Percentiles rank a stretch among this genome's conserved stretches.
phyloP scores from a whole-genome alignment of 495 filamentous ascomycete species.

The Aspergillus kassunensis region DNA sequence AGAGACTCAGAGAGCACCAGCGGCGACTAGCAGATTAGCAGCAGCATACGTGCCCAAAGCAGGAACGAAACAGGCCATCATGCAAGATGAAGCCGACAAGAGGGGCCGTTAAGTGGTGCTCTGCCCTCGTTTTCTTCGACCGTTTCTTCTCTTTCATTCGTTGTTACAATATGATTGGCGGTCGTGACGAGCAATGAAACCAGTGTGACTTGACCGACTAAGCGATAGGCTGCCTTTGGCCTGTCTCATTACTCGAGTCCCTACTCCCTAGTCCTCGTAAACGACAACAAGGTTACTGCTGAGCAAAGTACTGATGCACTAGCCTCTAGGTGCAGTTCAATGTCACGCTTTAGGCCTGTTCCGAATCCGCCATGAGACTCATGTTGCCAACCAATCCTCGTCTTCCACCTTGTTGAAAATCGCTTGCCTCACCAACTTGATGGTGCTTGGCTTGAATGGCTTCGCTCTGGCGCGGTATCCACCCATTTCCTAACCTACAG shows the following conservation, averaged over 20 bases:
- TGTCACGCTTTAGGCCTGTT: conserved; percentile 10
- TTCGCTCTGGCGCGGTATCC: conserved; percentile 17
- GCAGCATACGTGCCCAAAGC: conserved; percentile 28
- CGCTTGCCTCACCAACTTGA: conserved; percentile 24
- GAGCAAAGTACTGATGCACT: background rate
- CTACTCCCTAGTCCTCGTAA: background rate
- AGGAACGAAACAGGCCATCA: conserved; percentile 20
- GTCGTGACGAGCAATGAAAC: conserved; percentile 5
- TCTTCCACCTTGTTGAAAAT: conserved; percentile 15
- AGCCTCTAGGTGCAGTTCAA: conserved; percentile 5
- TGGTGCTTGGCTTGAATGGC: conserved; percentile 14
- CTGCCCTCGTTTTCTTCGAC: conserved; percentile 8
- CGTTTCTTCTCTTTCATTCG: conserved; percentile 10
- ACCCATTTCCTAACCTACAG: conserved; percentile 22
- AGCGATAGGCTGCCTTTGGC: background rate
- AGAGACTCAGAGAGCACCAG: conserved; percentile 19
- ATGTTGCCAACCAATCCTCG: conserved; percentile 13
- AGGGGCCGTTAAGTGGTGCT: conserved; percentile 17
- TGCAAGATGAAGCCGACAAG: conserved; percentile 10
- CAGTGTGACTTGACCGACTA: background rate
- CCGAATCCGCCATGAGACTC: conserved; percentile 3
- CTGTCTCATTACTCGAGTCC: background rate
- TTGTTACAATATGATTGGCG: conserved; percentile 16
- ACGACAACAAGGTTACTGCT: background rate
- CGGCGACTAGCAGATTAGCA: conserved; percentile 25